Percentiles rank a stretch among this genome's conserved stretches.
phyloP scores from a whole-genome alignment of 1,284 basidiomycete genomes.

The Sparassis latifolia region DNA sequence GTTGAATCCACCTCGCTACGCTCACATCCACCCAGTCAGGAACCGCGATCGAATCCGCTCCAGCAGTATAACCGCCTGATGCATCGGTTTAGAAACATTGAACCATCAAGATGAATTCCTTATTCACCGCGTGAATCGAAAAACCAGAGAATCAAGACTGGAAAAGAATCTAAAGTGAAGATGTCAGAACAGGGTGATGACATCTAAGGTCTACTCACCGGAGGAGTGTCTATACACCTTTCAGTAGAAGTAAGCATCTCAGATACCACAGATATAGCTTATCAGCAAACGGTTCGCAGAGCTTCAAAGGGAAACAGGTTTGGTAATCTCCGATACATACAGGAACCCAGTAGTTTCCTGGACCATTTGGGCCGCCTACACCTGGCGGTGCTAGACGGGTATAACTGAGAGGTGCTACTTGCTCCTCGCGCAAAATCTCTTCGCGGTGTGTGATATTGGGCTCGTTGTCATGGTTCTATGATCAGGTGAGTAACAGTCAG shows the following conservation, averaged over 20 bases:
- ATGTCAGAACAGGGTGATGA: constrained; percentile 32
- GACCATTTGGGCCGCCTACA: constrained; percentile 54
- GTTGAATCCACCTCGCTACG: constrained; percentile 54
- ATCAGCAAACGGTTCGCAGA: too few relatives aligned
- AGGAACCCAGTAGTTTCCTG: constrained; percentile 70
- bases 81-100: constrained; percentile 2
- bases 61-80: constrained; percentile 42
- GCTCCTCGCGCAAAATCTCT: constrained; percentile 51
- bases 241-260: too few relatives aligned
- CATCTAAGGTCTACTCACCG: neutral
- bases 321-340: constrained; percentile 28
- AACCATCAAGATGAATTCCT: constrained; percentile 59
- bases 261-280: too few relatives aligned
- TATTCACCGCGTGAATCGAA: constrained; percentile 61
- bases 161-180: constrained; percentile 28
- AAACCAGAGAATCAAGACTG: constrained; percentile 48
- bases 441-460: constrained; percentile 57
- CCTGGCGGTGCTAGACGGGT: constrained; percentile 51
- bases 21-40: constrained; percentile 63
- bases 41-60: constrained; percentile 35
- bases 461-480: constrained; percentile 65
- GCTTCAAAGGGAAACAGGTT: too few relatives aligned
- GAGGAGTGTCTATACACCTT: neutral
- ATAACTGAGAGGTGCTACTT: constrained; percentile 53
- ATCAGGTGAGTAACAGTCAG: neutral